These are phyloP conservation scores for Naematelia aurantialba DNA, from an alignment of 768 basidiomycete genomes.

Conservation along the genomic window DNA sequence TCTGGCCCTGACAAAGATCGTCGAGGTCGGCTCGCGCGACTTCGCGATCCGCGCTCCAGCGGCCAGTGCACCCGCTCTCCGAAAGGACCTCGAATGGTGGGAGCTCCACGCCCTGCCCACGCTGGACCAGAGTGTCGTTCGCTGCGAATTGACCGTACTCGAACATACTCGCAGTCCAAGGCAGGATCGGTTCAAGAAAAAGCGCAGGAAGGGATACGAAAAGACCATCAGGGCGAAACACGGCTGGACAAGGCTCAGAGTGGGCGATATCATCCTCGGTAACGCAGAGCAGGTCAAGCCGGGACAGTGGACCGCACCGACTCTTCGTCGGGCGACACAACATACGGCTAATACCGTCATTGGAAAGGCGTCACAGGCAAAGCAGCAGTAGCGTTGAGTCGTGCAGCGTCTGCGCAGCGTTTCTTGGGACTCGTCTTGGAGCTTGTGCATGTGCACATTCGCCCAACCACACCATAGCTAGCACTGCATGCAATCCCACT, in stretches of 20 bases:
- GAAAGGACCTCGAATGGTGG: conserved; percentile 18
- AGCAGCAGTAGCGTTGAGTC: too few species aligned
- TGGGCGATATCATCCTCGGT: conserved; percentile 69
- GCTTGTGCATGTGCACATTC: too few species aligned
- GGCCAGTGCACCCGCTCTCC: conserved; percentile 13
- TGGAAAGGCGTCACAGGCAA: not conserved
- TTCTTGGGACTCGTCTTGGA: too few species aligned
- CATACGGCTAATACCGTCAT: not conserved
- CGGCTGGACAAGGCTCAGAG: conserved; percentile 87
- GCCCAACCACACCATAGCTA: too few species aligned
- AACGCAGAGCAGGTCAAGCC: conserved; percentile 6
- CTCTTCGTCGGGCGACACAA: not conserved
- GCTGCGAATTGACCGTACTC: conserved; percentile 82
- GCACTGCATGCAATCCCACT: not conserved
- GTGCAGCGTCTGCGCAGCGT: too few species aligned
- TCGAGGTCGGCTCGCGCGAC: conserved; percentile 93
- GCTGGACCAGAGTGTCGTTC: conserved; percentile 55
- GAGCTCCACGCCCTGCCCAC: conserved; percentile 62
- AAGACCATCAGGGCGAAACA: conserved; percentile 91
- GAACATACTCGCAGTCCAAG: conserved; percentile 95
- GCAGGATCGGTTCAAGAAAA: conserved; percentile 92
- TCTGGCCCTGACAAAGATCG: conserved; percentile 74
- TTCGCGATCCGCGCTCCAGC: conserved; percentile 67
- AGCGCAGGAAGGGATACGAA: conserved; percentile 95
- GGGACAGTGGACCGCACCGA: conserved; percentile 1